phyloP scores from a whole-genome alignment of 345 rosid genomes.

The Bruguiera sexangula region DNA sequence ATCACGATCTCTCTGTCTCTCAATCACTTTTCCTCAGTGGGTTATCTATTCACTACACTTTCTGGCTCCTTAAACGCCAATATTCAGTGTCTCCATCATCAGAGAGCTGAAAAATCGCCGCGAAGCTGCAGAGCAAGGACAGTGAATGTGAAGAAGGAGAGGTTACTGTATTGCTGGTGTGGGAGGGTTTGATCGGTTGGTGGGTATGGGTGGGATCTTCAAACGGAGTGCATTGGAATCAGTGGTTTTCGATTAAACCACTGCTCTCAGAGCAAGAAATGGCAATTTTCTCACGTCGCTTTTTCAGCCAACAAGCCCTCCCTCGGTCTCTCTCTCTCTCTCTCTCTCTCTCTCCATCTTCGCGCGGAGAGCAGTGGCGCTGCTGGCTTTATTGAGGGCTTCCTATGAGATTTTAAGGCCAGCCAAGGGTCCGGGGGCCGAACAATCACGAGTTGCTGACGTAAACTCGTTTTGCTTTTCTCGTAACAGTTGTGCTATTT shows the following conservation, averaged over 20 bases:
- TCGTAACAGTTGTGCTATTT: too few species aligned
- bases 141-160: constrained; percentile 1
- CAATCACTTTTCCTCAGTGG: neutral
- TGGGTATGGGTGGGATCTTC: neutral
- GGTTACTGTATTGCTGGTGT: neutral
- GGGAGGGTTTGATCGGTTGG: neutral
- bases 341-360: too few species aligned
- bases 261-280: neutral
- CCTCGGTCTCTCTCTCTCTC: neutral
- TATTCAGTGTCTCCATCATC: constrained; percentile 18
- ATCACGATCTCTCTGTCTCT: neutral
- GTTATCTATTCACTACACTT: constrained; percentile 2
- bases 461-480: too few species aligned
- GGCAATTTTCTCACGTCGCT: constrained; percentile 8
- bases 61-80: constrained; percentile 15
- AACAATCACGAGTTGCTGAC: too few species aligned
- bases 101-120: constrained; percentile 28
- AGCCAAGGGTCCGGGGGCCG: too few species aligned
- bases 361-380: too few species aligned
- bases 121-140: constrained; percentile 21
- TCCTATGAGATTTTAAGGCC: too few species aligned
- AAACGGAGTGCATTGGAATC: constrained; percentile 6
- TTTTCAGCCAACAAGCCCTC: neutral
- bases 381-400: too few species aligned
- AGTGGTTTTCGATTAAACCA: constrained; percentile 1